phyloP scores from a whole-genome alignment of 106 monocot genomes.

The Posidonia australis region DNA sequence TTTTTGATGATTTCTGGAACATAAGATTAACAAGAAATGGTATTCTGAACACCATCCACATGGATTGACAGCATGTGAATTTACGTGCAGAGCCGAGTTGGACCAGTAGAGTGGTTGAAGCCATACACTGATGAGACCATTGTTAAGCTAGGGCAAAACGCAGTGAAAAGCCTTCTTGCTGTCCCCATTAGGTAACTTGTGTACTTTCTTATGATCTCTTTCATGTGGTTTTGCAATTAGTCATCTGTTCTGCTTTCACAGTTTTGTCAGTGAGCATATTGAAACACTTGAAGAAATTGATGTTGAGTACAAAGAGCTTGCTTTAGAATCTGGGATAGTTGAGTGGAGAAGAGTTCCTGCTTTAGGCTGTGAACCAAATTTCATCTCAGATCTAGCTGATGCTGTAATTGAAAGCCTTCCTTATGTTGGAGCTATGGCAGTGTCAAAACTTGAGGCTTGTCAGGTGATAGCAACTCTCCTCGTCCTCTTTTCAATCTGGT shows the following conservation, averaged over 20 bases:
- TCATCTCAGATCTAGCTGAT: constrained; percentile 97
- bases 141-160: constrained; percentile 73
- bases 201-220: background rate
- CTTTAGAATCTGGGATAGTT: constrained; percentile 72
- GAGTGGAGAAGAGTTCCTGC: constrained; percentile 98
- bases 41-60: too few relatives aligned
- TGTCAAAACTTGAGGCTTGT: constrained; percentile 92
- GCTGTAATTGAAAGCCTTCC: constrained; percentile 99
- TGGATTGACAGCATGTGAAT: too few relatives aligned
- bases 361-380: constrained; percentile 84
- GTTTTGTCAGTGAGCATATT: constrained; percentile 99
- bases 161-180: constrained; percentile 85
- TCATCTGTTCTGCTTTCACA: constrained; percentile 13
- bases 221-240: background rate
- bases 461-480: constrained; percentile 41
- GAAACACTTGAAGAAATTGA: constrained; percentile 99
- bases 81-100: constrained; percentile 70
- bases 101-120: constrained; percentile 95
- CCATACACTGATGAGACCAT: constrained; percentile 99
- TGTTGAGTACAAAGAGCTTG: constrained; percentile 96
- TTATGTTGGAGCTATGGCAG: constrained; percentile 98
- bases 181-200: constrained; percentile 79
- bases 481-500: background rate
- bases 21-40: too few relatives aligned
- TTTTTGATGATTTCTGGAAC: background rate